Evolutionary conservation across 2,329 filamentous ascomycete species (phyloP).

Genomic region (Zymoseptoria passerinii): DNA sequence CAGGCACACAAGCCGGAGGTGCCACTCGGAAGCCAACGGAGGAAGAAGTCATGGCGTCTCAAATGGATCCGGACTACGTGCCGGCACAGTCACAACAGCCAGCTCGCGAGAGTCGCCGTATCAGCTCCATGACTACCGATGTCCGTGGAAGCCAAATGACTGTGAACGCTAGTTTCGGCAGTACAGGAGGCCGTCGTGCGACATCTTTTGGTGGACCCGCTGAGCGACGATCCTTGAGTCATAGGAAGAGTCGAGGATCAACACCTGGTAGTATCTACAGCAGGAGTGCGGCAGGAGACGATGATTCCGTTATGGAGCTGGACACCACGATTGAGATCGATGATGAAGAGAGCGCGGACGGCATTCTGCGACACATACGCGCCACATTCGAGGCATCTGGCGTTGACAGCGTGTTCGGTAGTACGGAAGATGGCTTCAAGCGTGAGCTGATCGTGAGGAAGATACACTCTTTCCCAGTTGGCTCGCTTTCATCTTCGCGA

Average conservation of each 20-base stretch:
- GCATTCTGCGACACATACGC: slow-evolving; percentile 23
- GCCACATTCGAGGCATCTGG: slow-evolving; percentile 25
- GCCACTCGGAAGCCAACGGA: slow-evolving; percentile 28
- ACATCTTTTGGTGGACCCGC: slow-evolving; percentile 65
- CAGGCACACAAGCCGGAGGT: slow-evolving; percentile 12
- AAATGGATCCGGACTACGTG: slow-evolving; percentile 42
- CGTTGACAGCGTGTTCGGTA: slow-evolving; percentile 26
- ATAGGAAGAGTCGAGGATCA: slow-evolving; percentile 45
- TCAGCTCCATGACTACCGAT: slow-evolving; percentile 73
- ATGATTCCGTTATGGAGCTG: slow-evolving; percentile 32
- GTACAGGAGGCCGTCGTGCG: slow-evolving; percentile 52
- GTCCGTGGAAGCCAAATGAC: slow-evolving; percentile 34
- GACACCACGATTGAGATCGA: slow-evolving; percentile 22
- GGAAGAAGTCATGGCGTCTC: slow-evolving; percentile 42
- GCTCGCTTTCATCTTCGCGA: slow-evolving; percentile 5
- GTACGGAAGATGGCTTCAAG: slow-evolving; percentile 25
- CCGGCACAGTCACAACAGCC: slow-evolving; percentile 38
- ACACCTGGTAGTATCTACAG: slow-evolving; percentile 41
- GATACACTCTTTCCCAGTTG: slow-evolving; percentile 21
- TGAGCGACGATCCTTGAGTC: slow-evolving; percentile 53
- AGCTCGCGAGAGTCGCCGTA: slow-evolving; percentile 60
- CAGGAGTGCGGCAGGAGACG: slow-evolving; percentile 25
- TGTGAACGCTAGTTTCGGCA: slow-evolving; percentile 38
- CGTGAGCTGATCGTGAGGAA: slow-evolving; percentile 30
- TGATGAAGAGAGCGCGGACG: slow-evolving; percentile 21